Evolutionary conservation across 2,329 filamentous ascomycete genomes (phyloP).

Genomic region (Phyllachora maydis): DNA sequence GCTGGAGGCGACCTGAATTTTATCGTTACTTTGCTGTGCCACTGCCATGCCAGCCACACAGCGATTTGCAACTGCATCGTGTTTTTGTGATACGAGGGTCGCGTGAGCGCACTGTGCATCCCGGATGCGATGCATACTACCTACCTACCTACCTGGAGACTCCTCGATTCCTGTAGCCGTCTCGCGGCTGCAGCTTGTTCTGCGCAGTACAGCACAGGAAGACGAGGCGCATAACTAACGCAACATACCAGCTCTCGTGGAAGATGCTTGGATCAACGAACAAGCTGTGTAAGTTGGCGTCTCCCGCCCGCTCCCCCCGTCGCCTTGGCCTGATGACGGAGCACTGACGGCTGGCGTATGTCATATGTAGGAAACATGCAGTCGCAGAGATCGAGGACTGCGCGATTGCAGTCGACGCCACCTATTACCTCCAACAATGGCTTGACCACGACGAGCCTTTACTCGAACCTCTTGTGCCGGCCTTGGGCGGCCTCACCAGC

Average conservation of each 20-base stretch:
- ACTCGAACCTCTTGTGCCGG: conserved; percentile 75
- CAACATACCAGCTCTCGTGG: conserved; percentile 11
- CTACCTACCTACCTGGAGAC: no score
- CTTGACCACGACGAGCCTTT: conserved; percentile 47
- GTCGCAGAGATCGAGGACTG: conserved; percentile 54
- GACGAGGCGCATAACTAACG: conserved; percentile 1
- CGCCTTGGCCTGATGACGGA: background rate
- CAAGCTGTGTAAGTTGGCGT: conserved; percentile 9
- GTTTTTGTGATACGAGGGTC: no score
- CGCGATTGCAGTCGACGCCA: conserved; percentile 70
- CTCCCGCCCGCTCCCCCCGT: conserved; percentile 1
- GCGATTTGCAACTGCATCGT: no score
- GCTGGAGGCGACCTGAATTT: no score
- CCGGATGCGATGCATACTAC: no score
- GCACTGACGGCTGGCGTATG: conserved; percentile 2
- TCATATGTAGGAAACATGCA: conserved; percentile 27
- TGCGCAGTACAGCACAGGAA: no score
- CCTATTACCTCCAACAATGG: conserved; percentile 67
- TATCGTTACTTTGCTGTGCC: no score
- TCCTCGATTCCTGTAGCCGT: no score
- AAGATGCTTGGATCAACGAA: conserved; percentile 18
- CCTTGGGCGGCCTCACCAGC: conserved; percentile 73
- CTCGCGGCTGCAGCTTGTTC: no score
- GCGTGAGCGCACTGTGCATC: no score
- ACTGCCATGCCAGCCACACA: no score